Evolutionary conservation across 2,329 filamentous ascomycete species (phyloP).

Genomic region (Corniculantispora saksenae): DNA sequence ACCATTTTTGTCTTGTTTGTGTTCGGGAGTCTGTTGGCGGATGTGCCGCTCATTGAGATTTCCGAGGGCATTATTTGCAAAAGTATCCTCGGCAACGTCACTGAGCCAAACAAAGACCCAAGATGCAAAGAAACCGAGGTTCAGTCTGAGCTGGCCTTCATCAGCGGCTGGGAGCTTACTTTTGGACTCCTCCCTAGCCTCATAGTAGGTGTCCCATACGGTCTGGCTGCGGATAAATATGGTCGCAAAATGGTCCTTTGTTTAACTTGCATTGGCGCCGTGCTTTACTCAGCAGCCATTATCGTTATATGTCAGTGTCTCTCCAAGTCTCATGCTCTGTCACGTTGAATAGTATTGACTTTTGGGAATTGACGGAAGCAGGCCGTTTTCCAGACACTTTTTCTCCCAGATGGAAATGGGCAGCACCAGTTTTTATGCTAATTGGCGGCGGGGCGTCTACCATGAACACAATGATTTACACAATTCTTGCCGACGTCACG

Average conservation of each 20-base stretch:
- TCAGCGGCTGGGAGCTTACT: slow-evolving; percentile 24
- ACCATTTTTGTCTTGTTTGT: neutral
- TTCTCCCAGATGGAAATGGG: slow-evolving; percentile 23
- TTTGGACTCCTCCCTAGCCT: slow-evolving; percentile 24
- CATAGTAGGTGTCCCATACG: slow-evolving; percentile 24
- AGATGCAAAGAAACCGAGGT: slow-evolving; percentile 25
- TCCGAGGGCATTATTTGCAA: slow-evolving; percentile 20
- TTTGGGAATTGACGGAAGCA: too few relatives aligned
- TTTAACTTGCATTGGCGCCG: slow-evolving; percentile 22
- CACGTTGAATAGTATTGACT: too few relatives aligned
- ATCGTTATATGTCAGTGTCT: too few relatives aligned
- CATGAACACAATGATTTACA: slow-evolving; percentile 23
- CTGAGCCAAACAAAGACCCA: neutral
- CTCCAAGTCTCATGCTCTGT: too few relatives aligned
- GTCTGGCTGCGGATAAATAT: slow-evolving; percentile 24
- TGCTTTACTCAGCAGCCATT: too few relatives aligned
- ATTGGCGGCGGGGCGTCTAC: slow-evolving; percentile 25
- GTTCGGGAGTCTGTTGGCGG: neutral
- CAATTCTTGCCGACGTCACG: slow-evolving; percentile 21
- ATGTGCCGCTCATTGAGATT: slow-evolving; percentile 1
- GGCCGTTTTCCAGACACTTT: too few relatives aligned
- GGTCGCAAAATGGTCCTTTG: slow-evolving; percentile 21
- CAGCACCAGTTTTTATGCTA: slow-evolving; percentile 21
- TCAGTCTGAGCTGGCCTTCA: slow-evolving; percentile 25
- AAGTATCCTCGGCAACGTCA: neutral